Evolutionary conservation across 192 early-diverging fungal genomes (phyloP).

Genomic region (Lobosporangium transversale): DNA sequence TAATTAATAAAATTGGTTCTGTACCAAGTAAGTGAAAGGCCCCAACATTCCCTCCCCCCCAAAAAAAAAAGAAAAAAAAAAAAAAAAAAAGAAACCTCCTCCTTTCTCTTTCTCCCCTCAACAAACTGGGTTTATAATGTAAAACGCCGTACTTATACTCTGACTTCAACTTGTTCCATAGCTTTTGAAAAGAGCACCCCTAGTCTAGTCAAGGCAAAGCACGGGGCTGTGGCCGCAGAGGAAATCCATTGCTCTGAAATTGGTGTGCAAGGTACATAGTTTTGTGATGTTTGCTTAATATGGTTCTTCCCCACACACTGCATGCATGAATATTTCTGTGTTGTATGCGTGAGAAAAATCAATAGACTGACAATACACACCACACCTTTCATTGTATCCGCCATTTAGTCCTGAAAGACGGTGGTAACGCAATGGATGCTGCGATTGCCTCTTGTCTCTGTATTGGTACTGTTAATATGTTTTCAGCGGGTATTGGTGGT

Average conservation of each 20-base stretch:
- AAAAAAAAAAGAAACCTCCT: too few species aligned
- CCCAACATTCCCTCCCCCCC: too few species aligned
- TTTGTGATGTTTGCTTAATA: too few species aligned
- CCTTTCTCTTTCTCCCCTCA: too few species aligned
- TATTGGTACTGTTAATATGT: slow-evolving; percentile 88
- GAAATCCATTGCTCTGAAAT: slow-evolving; percentile 73
- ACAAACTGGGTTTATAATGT: too few species aligned
- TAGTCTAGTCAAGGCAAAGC: slow-evolving; percentile 52
- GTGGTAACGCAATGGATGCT: slow-evolving; percentile 91
- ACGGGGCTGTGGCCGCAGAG: slow-evolving; percentile 78
- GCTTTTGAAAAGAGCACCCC: slow-evolving; percentile 36
- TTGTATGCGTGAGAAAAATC: background rate
- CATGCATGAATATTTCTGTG: slow-evolving; percentile 2
- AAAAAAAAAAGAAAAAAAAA: too few species aligned
- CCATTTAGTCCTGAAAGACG: slow-evolving; percentile 82
- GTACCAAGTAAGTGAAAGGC: slow-evolving; percentile 16
- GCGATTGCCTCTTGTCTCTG: slow-evolving; percentile 88
- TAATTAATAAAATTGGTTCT: slow-evolving; percentile 32
- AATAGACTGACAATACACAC: background rate
- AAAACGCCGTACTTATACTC: background rate
- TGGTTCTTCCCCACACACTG: too few species aligned
- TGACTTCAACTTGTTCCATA: too few species aligned
- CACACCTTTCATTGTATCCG: too few species aligned
- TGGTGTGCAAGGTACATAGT: slow-evolving; percentile 72
- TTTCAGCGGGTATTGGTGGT: slow-evolving; percentile 92